Percentiles rank a stretch among this genome's conserved stretches.
phyloP scores from a whole-genome alignment of 2,329 filamentous ascomycete species.

The Teratosphaeriaceae sp. region DNA sequence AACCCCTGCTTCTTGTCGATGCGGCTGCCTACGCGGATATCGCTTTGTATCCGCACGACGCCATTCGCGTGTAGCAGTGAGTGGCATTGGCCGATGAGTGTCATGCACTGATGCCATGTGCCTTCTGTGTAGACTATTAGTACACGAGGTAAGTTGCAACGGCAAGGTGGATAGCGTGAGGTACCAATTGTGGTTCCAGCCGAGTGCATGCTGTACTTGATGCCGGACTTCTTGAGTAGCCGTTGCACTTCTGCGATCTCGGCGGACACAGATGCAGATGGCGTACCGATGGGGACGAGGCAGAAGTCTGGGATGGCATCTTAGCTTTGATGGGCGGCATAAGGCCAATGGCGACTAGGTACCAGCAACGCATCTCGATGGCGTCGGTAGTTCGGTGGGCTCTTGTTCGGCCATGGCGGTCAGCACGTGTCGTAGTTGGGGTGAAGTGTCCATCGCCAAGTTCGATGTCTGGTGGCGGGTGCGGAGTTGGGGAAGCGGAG shows the following conservation, averaged over 20 bases:
- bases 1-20: constrained; percentile 82
- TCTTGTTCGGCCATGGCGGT: constrained; percentile 24
- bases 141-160: constrained; percentile 2
- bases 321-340: too few species aligned
- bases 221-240: constrained; percentile 70
- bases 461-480: background rate
- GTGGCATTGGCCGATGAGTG: constrained; percentile 79
- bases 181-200: constrained; percentile 87
- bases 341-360: background rate
- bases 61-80: constrained; percentile 65
- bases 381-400: constrained; percentile 47
- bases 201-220: constrained; percentile 85
- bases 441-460: constrained; percentile 23
- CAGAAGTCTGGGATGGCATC: constrained; percentile 68
- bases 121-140: too few species aligned
- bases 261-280: constrained; percentile 43
- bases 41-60: constrained; percentile 77
- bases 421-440: constrained; percentile 23
- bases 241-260: constrained; percentile 87
- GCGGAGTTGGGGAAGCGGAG: constrained; percentile 1
- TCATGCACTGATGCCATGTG: constrained; percentile 82
- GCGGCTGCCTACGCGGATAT: constrained; percentile 77
- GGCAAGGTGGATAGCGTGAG: constrained; percentile 20
- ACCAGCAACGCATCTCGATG: constrained; percentile 64
- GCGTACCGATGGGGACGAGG: constrained; percentile 67